A percentile compares a stretch with the other conserved stretches of the same genome.
phyloP scores from a whole-genome alignment of 352 stramenopile genomes.

The Pythium oligandrum region DNA sequence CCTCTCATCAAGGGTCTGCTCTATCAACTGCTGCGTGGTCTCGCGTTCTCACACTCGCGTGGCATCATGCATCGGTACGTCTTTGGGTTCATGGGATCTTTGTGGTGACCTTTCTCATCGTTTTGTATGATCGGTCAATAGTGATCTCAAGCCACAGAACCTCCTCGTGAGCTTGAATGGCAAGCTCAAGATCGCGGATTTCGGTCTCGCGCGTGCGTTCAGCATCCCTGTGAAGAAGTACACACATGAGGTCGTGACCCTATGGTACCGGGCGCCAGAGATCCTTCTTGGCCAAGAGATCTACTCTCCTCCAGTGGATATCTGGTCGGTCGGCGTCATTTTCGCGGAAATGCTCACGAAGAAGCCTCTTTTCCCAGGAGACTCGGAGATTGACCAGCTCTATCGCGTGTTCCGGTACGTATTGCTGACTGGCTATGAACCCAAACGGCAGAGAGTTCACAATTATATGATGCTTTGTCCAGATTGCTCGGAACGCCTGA shows the following conservation, averaged over 20 bases:
- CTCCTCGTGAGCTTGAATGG: constrained; percentile 93
- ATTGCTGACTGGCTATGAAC: background rate
- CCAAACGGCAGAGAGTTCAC: background rate
- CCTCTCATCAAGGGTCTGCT: constrained; percentile 73
- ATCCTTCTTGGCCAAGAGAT: constrained; percentile 94
- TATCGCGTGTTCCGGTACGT: constrained; percentile 82
- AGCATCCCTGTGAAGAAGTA: constrained; percentile 96
- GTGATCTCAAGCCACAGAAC: constrained; percentile 98
- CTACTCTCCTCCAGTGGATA: constrained; percentile 86
- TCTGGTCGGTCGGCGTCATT: constrained; percentile 85
- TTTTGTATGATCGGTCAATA: constrained; percentile 11
- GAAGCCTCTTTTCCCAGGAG: constrained; percentile 76
- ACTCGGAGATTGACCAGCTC: constrained; percentile 86
- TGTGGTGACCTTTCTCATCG: background rate
- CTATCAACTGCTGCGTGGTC: constrained; percentile 83
- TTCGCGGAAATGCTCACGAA: constrained; percentile 84
- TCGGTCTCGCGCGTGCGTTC: constrained; percentile 96
- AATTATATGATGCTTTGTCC: constrained; percentile 1
- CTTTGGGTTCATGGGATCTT: background rate
- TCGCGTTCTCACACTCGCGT: constrained; percentile 84
- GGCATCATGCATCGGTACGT: constrained; percentile 85
- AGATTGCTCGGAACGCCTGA: constrained; percentile 94
- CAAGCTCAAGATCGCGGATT: constrained; percentile 98
- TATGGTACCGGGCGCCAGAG: constrained; percentile 99
- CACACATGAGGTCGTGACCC: constrained; percentile 98